Percentiles rank a stretch among this genome's conserved stretches.
These are phyloP conservation scores for Fusarium tricinctum DNA, from an alignment of 2,329 filamentous ascomycete genomes.

Conservation along the genomic window DNA sequence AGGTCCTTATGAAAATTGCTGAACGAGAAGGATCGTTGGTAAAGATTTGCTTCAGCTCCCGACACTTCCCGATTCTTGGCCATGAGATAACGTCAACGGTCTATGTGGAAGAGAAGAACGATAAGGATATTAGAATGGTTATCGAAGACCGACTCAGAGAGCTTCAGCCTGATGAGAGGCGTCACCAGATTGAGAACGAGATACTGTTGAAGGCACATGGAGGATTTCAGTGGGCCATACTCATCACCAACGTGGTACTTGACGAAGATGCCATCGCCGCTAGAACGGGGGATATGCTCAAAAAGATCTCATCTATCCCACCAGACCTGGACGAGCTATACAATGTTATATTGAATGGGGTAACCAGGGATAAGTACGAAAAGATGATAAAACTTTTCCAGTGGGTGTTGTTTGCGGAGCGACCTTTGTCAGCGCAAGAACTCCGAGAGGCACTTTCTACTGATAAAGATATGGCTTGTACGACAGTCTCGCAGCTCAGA, in stretches of 20 bases:
- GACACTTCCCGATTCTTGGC: not conserved
- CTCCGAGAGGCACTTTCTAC: not conserved
- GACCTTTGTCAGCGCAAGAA: not conserved
- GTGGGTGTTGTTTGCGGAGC: not conserved
- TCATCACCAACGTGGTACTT: not conserved
- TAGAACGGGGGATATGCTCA: not conserved
- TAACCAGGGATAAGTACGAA: rapidly evolving
- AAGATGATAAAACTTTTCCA: not conserved
- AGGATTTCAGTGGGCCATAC: conserved; percentile 2
- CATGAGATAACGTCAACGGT: not conserved
- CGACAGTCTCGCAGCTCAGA: not conserved
- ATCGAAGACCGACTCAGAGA: not conserved
- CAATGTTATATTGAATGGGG: not conserved
- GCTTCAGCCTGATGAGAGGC: rapidly evolving
- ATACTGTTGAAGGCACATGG: not conserved
- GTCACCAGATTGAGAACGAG: not conserved
- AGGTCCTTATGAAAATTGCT: rapidly evolving
- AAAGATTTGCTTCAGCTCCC: not conserved
- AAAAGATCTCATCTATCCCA: not conserved
- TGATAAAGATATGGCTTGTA: not conserved
- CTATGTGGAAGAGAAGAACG: not conserved
- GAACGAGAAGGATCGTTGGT: not conserved
- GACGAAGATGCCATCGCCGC: not conserved
- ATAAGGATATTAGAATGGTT: not conserved
- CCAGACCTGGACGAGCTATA: not conserved